A percentile compares a stretch with the other conserved stretches of the same genome.
Evolutionary conservation across 2,329 filamentous ascomycete genomes (phyloP).

Genomic region (Aspergillus quadrilineatus): DNA sequence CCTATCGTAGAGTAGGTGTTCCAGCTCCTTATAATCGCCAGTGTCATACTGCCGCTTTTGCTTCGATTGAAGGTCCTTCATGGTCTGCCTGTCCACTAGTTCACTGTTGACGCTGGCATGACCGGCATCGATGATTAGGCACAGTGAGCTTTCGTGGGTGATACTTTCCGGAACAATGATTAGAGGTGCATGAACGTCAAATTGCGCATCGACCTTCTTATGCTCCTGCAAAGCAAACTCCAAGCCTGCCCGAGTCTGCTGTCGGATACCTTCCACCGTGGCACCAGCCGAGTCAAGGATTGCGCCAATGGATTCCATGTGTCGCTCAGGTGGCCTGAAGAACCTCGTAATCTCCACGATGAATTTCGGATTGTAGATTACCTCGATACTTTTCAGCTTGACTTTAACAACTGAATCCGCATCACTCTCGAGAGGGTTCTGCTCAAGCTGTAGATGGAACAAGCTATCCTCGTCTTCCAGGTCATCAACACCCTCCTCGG

Average conservation of each 20-base stretch:
- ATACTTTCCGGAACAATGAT: constrained; percentile 97
- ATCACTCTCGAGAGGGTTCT: constrained; percentile 89
- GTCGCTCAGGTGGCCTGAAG: constrained; percentile 91
- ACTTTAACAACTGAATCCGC: constrained; percentile 87
- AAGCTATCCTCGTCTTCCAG: constrained; percentile 68
- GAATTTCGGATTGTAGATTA: constrained; percentile 96
- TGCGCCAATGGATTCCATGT: constrained; percentile 97
- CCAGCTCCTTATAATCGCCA: constrained; percentile 81
- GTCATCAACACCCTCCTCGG: constrained; percentile 42
- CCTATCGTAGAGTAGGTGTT: constrained; percentile 96
- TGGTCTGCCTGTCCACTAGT: constrained; percentile 84
- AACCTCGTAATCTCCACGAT: constrained; percentile 89
- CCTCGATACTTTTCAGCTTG: constrained; percentile 91
- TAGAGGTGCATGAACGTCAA: constrained; percentile 91
- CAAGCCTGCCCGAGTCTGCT: constrained; percentile 91
- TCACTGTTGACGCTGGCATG: constrained; percentile 94
- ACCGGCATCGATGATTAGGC: constrained; percentile 92
- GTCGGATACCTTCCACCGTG: constrained; percentile 89
- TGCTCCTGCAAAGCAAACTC: constrained; percentile 97
- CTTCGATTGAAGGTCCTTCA: constrained; percentile 87
- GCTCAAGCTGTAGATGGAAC: constrained; percentile 89
- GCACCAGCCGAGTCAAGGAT: constrained; percentile 94
- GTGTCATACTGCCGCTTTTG: constrained; percentile 84
- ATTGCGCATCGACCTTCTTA: constrained; percentile 93
- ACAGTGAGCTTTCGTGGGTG: constrained; percentile 74